These are phyloP conservation scores for Pestalotiopsis fici DNA, from an alignment of 2,329 filamentous ascomycete species.

Conservation along the genomic window DNA sequence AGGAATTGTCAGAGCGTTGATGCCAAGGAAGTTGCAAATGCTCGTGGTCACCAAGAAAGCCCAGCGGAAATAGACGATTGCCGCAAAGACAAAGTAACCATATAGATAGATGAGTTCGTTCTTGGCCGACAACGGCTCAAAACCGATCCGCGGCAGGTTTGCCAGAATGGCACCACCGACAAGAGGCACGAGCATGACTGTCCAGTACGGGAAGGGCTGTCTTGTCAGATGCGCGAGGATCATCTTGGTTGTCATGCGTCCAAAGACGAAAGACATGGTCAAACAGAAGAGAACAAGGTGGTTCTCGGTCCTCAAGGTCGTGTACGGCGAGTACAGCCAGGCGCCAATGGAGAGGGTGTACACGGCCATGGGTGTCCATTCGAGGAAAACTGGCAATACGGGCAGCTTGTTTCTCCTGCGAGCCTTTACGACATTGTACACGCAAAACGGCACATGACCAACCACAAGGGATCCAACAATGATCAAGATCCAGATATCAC, in stretches of 20 bases:
- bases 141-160: conserved; percentile 78
- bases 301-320: conserved; percentile 78
- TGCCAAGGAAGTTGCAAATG: conserved; percentile 90
- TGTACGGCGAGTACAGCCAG: conserved; percentile 91
- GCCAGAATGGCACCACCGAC: conserved; percentile 80
- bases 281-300: conserved; percentile 90
- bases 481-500: conserved; percentile 83
- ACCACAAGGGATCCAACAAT: conserved; percentile 66
- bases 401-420: conserved; percentile 72
- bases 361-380: conserved; percentile 89
- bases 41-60: conserved; percentile 86
- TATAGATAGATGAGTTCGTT: conserved; percentile 81
- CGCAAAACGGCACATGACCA: conserved; percentile 84
- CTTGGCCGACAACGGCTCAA: conserved; percentile 64
- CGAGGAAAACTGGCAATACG: conserved; percentile 80
- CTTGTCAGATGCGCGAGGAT: conserved; percentile 92
- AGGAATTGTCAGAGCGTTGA: conserved; percentile 90
- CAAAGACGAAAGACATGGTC: conserved; percentile 96
- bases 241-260: conserved; percentile 98
- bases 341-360: conserved; percentile 74
- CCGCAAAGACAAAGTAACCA: conserved; percentile 79
- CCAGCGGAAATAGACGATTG: conserved; percentile 90
- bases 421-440: conserved; percentile 81
- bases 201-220: conserved; percentile 97
- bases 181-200: conserved; percentile 83